These are phyloP conservation scores for Exserohilum rostratum DNA, from an alignment of 2,329 filamentous ascomycete genomes.

Conservation along the genomic window DNA sequence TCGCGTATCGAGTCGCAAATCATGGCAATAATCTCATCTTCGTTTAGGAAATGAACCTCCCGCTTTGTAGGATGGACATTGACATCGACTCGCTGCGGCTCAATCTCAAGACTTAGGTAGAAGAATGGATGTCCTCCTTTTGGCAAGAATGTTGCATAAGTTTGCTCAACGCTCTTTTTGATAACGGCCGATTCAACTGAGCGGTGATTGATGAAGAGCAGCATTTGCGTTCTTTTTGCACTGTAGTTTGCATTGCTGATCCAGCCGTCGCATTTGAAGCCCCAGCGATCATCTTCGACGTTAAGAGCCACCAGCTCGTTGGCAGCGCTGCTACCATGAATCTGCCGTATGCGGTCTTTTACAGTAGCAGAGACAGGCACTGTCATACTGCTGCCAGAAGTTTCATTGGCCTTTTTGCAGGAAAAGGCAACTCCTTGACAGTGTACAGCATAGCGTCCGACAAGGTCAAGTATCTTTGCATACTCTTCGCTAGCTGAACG, in stretches of 20 bases:
- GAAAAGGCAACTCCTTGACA: conserved; percentile 91
- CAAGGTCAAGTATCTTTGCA: conserved; percentile 94
- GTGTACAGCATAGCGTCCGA: conserved; percentile 91
- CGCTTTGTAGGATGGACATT: conserved; percentile 97
- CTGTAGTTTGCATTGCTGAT: conserved; percentile 94
- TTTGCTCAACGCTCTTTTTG: conserved; percentile 89
- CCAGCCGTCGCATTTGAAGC: conserved; percentile 80
- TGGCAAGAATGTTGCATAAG: conserved; percentile 83
- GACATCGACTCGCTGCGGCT: conserved; percentile 90
- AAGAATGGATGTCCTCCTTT: conserved; percentile 94
- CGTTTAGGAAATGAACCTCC: conserved; percentile 96
- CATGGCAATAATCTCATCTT: conserved; percentile 90
- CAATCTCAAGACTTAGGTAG: conserved; percentile 90
- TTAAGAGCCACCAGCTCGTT: conserved; percentile 85
- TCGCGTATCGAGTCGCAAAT: conserved; percentile 81
- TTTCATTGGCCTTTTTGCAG: conserved; percentile 94
- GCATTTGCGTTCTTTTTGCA: conserved; percentile 82
- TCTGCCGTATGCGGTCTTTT: conserved; percentile 85
- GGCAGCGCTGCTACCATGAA: conserved; percentile 82
- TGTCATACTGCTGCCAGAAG: conserved; percentile 75
- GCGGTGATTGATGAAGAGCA: conserved; percentile 96
- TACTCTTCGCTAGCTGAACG: conserved; percentile 92
- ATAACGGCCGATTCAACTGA: conserved; percentile 88
- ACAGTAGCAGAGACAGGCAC: conserved; percentile 74
- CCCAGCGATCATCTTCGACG: conserved; percentile 75